These are phyloP conservation scores for Geotrichum macrosporum DNA, from an alignment of 1,139 yeast genomes.

Conservation along the genomic window DNA sequence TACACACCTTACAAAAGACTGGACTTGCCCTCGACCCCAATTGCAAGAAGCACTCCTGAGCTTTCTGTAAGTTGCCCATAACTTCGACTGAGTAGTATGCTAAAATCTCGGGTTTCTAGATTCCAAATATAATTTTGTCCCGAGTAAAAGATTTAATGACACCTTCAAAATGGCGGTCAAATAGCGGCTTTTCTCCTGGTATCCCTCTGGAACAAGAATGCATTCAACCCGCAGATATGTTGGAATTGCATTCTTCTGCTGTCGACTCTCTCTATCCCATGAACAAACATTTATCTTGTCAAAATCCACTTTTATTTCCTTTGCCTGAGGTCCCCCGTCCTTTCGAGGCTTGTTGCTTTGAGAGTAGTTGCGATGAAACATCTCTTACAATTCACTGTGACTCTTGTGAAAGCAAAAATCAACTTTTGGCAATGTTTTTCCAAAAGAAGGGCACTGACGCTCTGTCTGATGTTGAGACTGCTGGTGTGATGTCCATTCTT, in stretches of 20 bases:
- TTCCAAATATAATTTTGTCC: conserved; percentile 13
- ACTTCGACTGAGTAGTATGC: no score
- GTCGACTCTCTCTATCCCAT: not conserved
- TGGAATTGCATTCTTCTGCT: not conserved
- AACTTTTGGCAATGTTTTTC: conserved; percentile 17
- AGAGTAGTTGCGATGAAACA: not conserved
- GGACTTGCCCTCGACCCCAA: conserved; percentile 9
- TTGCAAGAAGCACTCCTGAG: not conserved
- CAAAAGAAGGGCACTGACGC: conserved; percentile 18
- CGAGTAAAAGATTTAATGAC: conserved; percentile 13
- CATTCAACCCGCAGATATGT: not conserved
- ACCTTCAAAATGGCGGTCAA: conserved; percentile 11
- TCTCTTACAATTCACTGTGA: not conserved
- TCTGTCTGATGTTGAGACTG: conserved; percentile 15
- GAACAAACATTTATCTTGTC: not conserved
- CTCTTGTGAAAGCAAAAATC: conserved; percentile 8
- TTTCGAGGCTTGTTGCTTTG: not conserved
- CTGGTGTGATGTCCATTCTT: conserved; percentile 16
- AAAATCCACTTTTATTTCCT: conserved; percentile 3
- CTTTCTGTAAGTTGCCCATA: not conserved
- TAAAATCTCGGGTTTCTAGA: no score
- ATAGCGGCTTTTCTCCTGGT: not conserved
- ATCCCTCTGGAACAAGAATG: conserved; percentile 1
- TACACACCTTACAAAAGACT: conserved; percentile 10
- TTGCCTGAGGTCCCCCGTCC: conserved; percentile 1